Conservation (phyloP, 2,329 filamentous ascomycete genomes). For the Myrmaecium sp. region DNA sequence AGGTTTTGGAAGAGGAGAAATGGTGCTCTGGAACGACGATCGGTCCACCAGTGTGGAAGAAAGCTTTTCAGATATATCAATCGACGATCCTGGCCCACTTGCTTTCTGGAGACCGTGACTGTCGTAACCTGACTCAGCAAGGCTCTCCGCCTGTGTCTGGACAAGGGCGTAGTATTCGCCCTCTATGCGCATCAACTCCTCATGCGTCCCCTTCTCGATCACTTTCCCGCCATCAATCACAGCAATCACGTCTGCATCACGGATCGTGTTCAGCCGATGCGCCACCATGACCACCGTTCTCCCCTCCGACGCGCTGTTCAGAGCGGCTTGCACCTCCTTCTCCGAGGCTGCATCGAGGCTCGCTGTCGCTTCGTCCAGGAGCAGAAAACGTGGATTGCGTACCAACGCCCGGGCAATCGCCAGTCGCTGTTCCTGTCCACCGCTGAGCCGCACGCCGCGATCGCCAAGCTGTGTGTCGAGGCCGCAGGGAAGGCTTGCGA, state of each 20-base stretch:
- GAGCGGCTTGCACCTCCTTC: conserved; percentile 48
- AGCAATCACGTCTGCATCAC: conserved; percentile 22
- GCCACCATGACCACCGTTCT: conserved; percentile 26
- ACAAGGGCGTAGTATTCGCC: conserved; percentile 23
- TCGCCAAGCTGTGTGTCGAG: conserved; percentile 67
- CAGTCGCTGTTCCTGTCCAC: conserved; percentile 88
- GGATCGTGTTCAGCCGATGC: conserved; percentile 22
- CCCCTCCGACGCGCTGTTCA: conserved; percentile 35
- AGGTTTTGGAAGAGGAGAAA: no score
- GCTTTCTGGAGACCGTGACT: no score
- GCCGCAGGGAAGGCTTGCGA: conserved; percentile 36
- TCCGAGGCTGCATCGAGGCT: conserved; percentile 22
- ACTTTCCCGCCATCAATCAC: conserved; percentile 22
- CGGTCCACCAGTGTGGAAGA: no score
- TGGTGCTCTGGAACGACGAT: no score
- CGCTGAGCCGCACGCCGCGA: conserved; percentile 68
- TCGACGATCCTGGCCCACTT: no score
- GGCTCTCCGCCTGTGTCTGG: conserved; percentile 2
- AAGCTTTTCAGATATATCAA: no score
- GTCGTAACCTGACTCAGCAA: no score
- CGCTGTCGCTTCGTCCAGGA: conserved; percentile 15
- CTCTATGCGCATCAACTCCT: conserved; percentile 19
- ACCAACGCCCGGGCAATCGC: conserved; percentile 84
- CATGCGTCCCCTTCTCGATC: conserved; percentile 22
- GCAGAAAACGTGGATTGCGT: conserved; percentile 71